Percentiles rank a stretch among this genome's conserved stretches.
phyloP scores from a whole-genome alignment of 306 rosid species.

The Herpetospermum pedunculosum region DNA sequence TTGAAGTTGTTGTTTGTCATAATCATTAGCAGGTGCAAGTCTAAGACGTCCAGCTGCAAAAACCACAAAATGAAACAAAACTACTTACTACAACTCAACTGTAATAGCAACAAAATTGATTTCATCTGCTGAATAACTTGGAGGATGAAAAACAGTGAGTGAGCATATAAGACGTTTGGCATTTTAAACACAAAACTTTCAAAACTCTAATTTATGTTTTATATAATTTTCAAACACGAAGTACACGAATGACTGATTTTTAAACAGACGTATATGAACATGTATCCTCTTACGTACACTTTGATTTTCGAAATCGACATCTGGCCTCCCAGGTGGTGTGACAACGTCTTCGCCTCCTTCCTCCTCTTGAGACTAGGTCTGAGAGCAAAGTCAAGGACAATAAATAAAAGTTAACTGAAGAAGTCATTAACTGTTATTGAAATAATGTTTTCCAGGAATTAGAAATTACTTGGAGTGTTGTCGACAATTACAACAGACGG shows the following conservation, averaged over 20 bases:
- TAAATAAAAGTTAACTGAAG: neutral
- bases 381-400: neutral
- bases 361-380: neutral
- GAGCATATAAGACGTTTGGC: neutral
- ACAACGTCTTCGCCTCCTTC: conserved; percentile 3
- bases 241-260: neutral
- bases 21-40: conserved; percentile 74
- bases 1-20: conserved; percentile 61
- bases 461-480: conserved; percentile 35
- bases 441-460: neutral
- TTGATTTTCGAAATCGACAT: conserved; percentile 5
- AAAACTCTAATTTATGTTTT: neutral
- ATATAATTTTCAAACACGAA: neutral
- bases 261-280: neutral
- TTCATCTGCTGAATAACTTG: neutral
- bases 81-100: neutral
- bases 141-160: conserved; percentile 3
- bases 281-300: neutral
- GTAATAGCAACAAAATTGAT: neutral
- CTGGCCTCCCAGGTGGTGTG: conserved; percentile 4
- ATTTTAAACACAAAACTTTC: neutral
- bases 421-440: neutral
- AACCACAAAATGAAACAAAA: conserved; percentile 8
- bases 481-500: conserved; percentile 62
- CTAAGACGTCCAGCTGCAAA: conserved; percentile 50